Percentiles rank a stretch among this genome's conserved stretches.
Evolutionary conservation across 257 asterid genomes (phyloP).

Genomic region (Handroanthus guayacan): DNA sequence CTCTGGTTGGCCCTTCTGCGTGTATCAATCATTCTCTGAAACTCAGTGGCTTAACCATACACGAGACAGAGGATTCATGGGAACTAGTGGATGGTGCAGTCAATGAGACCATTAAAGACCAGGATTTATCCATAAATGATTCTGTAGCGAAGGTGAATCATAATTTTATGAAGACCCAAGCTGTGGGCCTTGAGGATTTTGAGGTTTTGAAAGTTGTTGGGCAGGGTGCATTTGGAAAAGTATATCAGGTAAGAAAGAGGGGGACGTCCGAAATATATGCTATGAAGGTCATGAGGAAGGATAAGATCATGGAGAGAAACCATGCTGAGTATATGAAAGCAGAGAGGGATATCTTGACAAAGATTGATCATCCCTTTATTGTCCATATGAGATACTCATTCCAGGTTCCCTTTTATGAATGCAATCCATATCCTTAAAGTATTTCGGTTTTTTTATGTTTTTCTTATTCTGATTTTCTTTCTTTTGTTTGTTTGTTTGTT

Average conservation of each 20-base stretch:
- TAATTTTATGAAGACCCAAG: slow-evolving; percentile 35
- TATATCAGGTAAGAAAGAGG: slow-evolving; percentile 64
- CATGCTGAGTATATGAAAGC: slow-evolving; percentile 69
- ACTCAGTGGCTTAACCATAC: slow-evolving; percentile 61
- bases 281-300: slow-evolving; percentile 84
- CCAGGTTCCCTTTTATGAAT: slow-evolving; percentile 48
- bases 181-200: slow-evolving; percentile 66
- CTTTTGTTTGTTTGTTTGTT: neutral
- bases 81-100: slow-evolving; percentile 48
- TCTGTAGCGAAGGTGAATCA: slow-evolving; percentile 36
- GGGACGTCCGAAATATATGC: slow-evolving; percentile 65
- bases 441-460: neutral
- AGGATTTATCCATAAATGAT: slow-evolving; percentile 38
- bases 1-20: slow-evolving; percentile 70
- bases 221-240: slow-evolving; percentile 78
- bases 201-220: slow-evolving; percentile 67
- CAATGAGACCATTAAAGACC: slow-evolving; percentile 39
- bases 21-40: slow-evolving; percentile 58
- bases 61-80: slow-evolving; percentile 54
- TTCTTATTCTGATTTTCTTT: neutral
- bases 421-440: slow-evolving; percentile 2
- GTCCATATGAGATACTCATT: slow-evolving; percentile 75
- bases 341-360: slow-evolving; percentile 70
- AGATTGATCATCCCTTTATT: slow-evolving; percentile 70
- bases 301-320: slow-evolving; percentile 75